These are phyloP conservation scores for Pleurotus ostreatus DNA, from an alignment of 768 basidiomycete genomes.

Conservation along the genomic window DNA sequence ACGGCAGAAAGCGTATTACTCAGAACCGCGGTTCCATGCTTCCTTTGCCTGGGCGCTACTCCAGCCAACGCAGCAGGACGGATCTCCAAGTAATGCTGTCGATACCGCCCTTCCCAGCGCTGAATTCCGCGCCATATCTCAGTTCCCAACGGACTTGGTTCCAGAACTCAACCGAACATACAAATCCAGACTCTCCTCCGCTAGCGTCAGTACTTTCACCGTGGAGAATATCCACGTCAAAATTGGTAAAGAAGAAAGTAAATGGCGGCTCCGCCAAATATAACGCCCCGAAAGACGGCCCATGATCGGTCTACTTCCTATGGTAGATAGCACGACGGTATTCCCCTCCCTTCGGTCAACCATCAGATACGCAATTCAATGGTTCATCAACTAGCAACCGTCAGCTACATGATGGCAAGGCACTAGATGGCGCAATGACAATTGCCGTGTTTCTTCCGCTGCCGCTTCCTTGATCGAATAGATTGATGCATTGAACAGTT, in stretches of 20 bases:
- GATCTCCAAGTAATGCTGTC: slow-evolving; percentile 11
- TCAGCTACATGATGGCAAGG: too few species aligned
- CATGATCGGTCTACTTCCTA: too few species aligned
- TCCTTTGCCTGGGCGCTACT: slow-evolving; percentile 88
- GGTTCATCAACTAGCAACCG: too few species aligned
- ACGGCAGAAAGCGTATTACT: slow-evolving; percentile 79
- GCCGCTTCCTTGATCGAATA: slow-evolving; percentile 70
- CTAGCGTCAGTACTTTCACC: slow-evolving; percentile 44
- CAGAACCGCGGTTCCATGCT: slow-evolving; percentile 78
- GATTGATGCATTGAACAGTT: slow-evolving; percentile 46
- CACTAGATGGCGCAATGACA: slow-evolving; percentile 35
- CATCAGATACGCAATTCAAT: too few species aligned
- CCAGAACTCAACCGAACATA: slow-evolving; percentile 45
- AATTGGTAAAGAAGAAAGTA: slow-evolving; percentile 64
- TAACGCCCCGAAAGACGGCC: neutral
- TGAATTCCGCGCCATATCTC: slow-evolving; percentile 44
- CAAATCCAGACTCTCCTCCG: slow-evolving; percentile 35
- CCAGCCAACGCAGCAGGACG: slow-evolving; percentile 21
- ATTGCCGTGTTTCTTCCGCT: slow-evolving; percentile 73
- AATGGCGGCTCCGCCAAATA: slow-evolving; percentile 30
- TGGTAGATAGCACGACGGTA: too few species aligned
- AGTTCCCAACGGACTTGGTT: slow-evolving; percentile 47
- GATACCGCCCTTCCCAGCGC: slow-evolving; percentile 9
- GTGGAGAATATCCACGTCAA: slow-evolving; percentile 54
- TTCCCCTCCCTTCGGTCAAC: too few species aligned